A percentile compares a stretch with the other conserved stretches of the same genome.
phyloP scores from a whole-genome alignment of 768 basidiomycete genomes.

The Lenzites betulinus region DNA sequence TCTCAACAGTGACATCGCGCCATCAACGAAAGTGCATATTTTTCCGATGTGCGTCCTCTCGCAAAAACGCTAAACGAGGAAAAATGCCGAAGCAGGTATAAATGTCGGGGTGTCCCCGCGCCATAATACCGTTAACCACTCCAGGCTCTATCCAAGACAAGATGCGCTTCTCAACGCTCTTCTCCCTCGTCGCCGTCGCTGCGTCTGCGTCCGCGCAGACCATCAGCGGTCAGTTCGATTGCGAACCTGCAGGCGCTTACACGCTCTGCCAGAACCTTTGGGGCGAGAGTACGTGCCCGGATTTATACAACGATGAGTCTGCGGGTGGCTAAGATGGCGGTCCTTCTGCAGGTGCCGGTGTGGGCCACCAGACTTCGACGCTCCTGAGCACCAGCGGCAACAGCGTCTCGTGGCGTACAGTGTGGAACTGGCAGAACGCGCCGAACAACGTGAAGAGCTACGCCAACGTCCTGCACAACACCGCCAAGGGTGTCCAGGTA shows the following conservation, averaged over 20 bases:
- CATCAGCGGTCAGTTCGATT: slow-evolving; percentile 47
- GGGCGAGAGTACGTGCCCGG: slow-evolving; percentile 41
- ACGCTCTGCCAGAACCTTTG: slow-evolving; percentile 61
- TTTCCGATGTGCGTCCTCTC: slow-evolving; percentile 6
- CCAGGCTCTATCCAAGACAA: neutral
- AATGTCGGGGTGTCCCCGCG: neutral
- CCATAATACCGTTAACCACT: neutral
- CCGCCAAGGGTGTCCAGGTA: slow-evolving; percentile 47
- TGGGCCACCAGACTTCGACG: slow-evolving; percentile 52
- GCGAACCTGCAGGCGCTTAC: slow-evolving; percentile 48
- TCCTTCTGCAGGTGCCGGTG: slow-evolving; percentile 39
- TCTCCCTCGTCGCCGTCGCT: slow-evolving; percentile 14
- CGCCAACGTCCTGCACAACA: slow-evolving; percentile 50
- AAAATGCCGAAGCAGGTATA: neutral
- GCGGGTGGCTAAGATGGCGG: no score
- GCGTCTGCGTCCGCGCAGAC: slow-evolving; percentile 37
- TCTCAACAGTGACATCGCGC: neutral
- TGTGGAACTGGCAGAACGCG: slow-evolving; percentile 52
- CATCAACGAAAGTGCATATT: neutral
- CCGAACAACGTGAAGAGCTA: slow-evolving; percentile 60
- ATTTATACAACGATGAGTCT: no score
- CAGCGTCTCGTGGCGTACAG: slow-evolving; percentile 54
- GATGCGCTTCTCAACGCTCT: slow-evolving; percentile 15
- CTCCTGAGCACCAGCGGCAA: slow-evolving; percentile 41
- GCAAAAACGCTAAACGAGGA: neutral